phyloP scores from a whole-genome alignment of 176 grass and related monocot species.

The Oropetium thomaeum region DNA sequence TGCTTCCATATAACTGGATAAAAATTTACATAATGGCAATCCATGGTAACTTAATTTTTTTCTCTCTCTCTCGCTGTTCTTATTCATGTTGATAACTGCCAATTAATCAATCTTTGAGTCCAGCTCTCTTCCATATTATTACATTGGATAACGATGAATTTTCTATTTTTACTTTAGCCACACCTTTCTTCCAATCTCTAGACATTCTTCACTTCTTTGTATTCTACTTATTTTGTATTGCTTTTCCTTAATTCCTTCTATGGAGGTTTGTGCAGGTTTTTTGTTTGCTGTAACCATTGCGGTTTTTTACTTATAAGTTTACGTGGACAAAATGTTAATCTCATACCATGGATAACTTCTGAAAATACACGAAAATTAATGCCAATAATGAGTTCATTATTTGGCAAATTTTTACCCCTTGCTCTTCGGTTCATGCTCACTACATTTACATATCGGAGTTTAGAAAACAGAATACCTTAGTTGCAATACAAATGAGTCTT shows the following conservation, averaged over 20 bases:
- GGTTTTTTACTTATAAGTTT: background rate
- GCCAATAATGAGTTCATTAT: background rate
- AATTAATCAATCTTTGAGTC: background rate
- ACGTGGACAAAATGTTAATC: background rate
- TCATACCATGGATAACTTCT: background rate
- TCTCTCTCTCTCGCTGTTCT: background rate
- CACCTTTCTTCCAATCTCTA: background rate
- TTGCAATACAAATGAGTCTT: slow-evolving; percentile 3
- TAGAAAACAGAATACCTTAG: slow-evolving; percentile 6
- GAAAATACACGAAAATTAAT: background rate
- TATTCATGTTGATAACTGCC: background rate
- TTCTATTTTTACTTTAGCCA: background rate
- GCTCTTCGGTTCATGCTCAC: slow-evolving; percentile 9
- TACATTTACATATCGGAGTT: background rate
- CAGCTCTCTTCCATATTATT: no score
- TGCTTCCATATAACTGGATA: background rate
- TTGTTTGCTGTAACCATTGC: background rate
- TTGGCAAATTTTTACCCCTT: background rate
- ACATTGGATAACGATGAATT: no score
- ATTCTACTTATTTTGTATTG: background rate
- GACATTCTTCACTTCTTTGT: background rate
- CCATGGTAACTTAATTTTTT: background rate
- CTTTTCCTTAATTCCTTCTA: background rate
- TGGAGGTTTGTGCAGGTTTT: background rate
- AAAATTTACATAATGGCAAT: background rate